A percentile compares a stretch with the other conserved stretches of the same genome.
Conservation (phyloP, 768 basidiomycete species). For the Phlebiopsis gigantea region DNA sequence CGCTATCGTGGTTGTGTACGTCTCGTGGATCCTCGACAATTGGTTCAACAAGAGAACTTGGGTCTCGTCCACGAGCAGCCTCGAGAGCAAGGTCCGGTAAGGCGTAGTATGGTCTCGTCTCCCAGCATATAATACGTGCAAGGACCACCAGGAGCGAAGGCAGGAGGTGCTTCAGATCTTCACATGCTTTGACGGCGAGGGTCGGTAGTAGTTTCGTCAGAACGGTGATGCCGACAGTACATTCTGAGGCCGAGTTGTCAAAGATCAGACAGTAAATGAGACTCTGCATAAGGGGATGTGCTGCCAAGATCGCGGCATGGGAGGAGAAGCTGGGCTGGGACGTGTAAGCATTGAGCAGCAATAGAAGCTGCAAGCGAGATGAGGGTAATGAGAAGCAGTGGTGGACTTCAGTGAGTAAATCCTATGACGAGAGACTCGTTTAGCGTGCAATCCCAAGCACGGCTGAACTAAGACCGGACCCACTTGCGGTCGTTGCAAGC, state of each 20-base stretch:
- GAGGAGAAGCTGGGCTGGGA: constrained; percentile 48
- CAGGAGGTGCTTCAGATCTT: constrained; percentile 51
- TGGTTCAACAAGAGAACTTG: constrained; percentile 7
- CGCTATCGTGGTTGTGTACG: constrained; percentile 1
- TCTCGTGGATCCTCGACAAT: constrained; percentile 12
- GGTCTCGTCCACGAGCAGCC: constrained; percentile 18
- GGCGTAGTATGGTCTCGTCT: constrained; percentile 36
- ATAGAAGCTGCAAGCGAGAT: constrained; percentile 64
- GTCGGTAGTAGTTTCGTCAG: constrained; percentile 71
- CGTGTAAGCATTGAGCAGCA: constrained; percentile 58
- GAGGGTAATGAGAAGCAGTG: constrained; percentile 54
- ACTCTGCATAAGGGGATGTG: constrained; percentile 58
- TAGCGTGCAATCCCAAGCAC: constrained; percentile 9
- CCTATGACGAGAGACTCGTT: constrained; percentile 35
- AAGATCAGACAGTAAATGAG: constrained; percentile 64
- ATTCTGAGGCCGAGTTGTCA: constrained; percentile 71
- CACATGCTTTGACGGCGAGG: constrained; percentile 58
- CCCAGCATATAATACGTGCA: constrained; percentile 74
- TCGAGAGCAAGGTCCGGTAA: constrained; percentile 12
- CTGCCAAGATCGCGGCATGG: constrained; percentile 45
- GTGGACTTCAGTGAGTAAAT: constrained; percentile 64
- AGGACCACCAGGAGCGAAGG: constrained; percentile 64
- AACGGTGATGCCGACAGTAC: constrained; percentile 56
- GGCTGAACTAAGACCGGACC: constrained; percentile 23
- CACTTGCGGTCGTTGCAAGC: constrained; percentile 59